Percentiles rank a stretch among this genome's conserved stretches.
Conservation (phyloP, 805 yeast species). For the Schwanniomyces pseudopolymorphus region DNA sequence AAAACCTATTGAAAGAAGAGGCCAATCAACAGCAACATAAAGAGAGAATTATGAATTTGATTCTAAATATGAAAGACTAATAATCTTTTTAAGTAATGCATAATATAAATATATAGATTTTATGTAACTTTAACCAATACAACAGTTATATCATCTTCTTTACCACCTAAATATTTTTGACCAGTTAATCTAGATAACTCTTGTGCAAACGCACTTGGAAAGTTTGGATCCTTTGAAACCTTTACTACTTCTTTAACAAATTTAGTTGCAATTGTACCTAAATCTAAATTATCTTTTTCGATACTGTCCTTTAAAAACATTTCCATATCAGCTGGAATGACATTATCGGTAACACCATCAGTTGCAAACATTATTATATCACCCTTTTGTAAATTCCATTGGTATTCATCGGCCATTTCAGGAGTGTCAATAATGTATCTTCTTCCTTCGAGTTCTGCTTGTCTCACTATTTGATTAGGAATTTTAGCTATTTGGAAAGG, state of each 20-base stretch:
- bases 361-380: slow-evolving; percentile 87
- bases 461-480: slow-evolving; percentile 57
- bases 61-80: slow-evolving; percentile 38
- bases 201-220: slow-evolving; percentile 85
- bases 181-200: slow-evolving; percentile 66
- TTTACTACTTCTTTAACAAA: slow-evolving; percentile 68
- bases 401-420: slow-evolving; percentile 61
- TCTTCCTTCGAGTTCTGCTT: slow-evolving; percentile 55
- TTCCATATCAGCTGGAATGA: slow-evolving; percentile 70
- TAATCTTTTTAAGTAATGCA: neutral
- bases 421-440: slow-evolving; percentile 74
- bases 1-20: slow-evolving; percentile 50
- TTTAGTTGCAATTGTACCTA: slow-evolving; percentile 47
- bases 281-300: slow-evolving; percentile 29
- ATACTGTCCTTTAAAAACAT: slow-evolving; percentile 59
- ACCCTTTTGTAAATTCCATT: slow-evolving; percentile 61
- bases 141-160: slow-evolving; percentile 91
- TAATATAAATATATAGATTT: slow-evolving; percentile 2
- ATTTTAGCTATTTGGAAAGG: slow-evolving; percentile 89
- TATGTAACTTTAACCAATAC: slow-evolving; percentile 64
- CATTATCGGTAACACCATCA: slow-evolving; percentile 91
- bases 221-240: slow-evolving; percentile 69
- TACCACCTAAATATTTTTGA: slow-evolving; percentile 81
- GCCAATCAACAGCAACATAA: slow-evolving; percentile 52
- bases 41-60: slow-evolving; percentile 56